These are phyloP conservation scores for Acmispon strigosus DNA, from an alignment of 306 rosid species.

Conservation along the genomic window DNA sequence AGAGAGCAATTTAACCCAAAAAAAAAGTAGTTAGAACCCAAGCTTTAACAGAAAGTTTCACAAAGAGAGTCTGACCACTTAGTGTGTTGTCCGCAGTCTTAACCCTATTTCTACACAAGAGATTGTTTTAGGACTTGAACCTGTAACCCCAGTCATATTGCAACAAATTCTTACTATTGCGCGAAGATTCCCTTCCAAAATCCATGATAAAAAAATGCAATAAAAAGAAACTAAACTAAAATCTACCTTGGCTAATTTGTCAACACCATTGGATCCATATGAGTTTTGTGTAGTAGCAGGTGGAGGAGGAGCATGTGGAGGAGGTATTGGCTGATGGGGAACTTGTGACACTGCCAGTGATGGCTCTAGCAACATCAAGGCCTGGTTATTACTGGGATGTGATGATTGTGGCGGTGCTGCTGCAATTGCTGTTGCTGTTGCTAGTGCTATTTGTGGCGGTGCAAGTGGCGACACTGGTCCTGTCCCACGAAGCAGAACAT, in stretches of 20 bases:
- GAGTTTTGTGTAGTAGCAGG: conserved; percentile 53
- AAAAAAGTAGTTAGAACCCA: not conserved
- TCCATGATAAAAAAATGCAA: not conserved
- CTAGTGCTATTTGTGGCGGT: not conserved
- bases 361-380: conserved; percentile 48
- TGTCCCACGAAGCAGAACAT: conserved; percentile 68
- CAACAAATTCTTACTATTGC: too few species aligned
- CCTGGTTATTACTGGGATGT: conserved; percentile 16
- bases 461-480: conserved; percentile 28
- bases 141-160: too few species aligned
- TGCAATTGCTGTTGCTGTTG: not conserved
- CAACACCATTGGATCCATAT: conserved; percentile 73
- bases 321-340: conserved; percentile 16
- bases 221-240: not conserved
- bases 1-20: too few species aligned
- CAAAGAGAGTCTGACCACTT: too few species aligned
- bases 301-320: conserved; percentile 19
- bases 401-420: not conserved
- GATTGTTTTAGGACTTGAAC: too few species aligned
- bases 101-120: too few species aligned
- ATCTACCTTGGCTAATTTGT: conserved; percentile 59
- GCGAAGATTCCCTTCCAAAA: too few species aligned
- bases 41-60: not conserved
- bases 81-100: too few species aligned
- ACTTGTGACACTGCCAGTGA: conserved; percentile 27